These are phyloP conservation scores for Magnaporthiopsis incrustans DNA, from an alignment of 2,329 filamentous ascomycete species.

Conservation along the genomic window DNA sequence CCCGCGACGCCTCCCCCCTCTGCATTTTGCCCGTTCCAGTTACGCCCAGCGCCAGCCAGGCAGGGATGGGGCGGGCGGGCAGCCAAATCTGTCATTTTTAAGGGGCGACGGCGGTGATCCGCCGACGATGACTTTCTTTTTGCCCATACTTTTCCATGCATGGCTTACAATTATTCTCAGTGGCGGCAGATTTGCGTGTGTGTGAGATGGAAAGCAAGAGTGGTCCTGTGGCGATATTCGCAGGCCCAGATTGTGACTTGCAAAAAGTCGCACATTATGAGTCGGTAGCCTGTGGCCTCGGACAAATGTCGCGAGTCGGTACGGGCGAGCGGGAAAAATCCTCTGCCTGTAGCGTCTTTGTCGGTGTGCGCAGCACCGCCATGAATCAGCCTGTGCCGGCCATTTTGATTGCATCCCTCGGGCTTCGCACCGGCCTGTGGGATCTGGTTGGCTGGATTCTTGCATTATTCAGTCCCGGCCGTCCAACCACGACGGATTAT, in stretches of 20 bases:
- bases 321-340: background rate
- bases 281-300: background rate
- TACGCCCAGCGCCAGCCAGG: background rate
- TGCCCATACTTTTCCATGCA: background rate
- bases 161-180: background rate
- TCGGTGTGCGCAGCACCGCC: background rate
- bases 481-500: background rate
- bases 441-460: background rate
- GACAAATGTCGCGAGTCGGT: background rate
- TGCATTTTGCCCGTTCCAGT: background rate
- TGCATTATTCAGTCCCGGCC: conserved; percentile 2
- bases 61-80: background rate
- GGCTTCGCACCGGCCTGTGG: background rate
- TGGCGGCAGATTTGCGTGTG: background rate
- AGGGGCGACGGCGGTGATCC: background rate
- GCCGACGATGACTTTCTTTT: background rate
- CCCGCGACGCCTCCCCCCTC: background rate
- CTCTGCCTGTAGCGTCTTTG: background rate
- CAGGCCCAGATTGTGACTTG: background rate
- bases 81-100: background rate
- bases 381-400: background rate
- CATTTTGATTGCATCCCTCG: background rate
- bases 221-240: no score
- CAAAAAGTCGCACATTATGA: background rate
- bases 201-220: background rate